Conservation (phyloP, 2,329 filamentous ascomycete species). For the Dactylellina parvicollis region DNA sequence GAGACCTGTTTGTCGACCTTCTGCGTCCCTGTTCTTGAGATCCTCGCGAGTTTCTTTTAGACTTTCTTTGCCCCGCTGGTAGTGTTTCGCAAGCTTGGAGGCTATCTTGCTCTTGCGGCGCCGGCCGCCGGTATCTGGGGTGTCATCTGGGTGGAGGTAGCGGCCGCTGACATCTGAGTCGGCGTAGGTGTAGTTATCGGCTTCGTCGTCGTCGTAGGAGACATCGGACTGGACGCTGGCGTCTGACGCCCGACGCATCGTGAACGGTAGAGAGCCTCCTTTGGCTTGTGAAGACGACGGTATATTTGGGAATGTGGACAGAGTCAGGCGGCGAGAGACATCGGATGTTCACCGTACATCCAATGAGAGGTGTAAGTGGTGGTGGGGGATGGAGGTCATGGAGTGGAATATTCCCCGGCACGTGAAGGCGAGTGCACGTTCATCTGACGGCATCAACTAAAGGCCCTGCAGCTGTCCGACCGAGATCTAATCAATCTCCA, state of each 20-base stretch:
- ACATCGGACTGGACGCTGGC: slow-evolving; percentile 28
- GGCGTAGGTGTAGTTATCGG: slow-evolving; percentile 20
- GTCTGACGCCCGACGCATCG: slow-evolving; percentile 45
- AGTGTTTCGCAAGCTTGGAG: slow-evolving; percentile 38
- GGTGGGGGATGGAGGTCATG: slow-evolving; percentile 15
- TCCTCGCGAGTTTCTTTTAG: slow-evolving; percentile 49
- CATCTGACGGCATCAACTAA: neutral
- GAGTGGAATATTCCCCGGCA: slow-evolving; percentile 8
- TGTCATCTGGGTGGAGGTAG: slow-evolving; percentile 46
- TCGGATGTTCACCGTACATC: slow-evolving; percentile 27
- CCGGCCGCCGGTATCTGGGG: slow-evolving; percentile 27
- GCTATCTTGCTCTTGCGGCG: slow-evolving; percentile 28
- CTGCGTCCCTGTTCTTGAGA: slow-evolving; percentile 42
- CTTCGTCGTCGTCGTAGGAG: slow-evolving; percentile 25
- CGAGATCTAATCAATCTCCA: neutral
- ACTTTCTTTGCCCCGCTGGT: slow-evolving; percentile 38
- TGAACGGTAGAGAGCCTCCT: neutral
- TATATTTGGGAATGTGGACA: neutral
- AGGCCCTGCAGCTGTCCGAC: neutral
- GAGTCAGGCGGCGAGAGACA: slow-evolving; percentile 32
- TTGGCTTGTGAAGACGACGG: slow-evolving; percentile 36
- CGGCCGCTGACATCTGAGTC: slow-evolving; percentile 31
- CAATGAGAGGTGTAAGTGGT: slow-evolving; percentile 18
- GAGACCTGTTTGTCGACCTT: slow-evolving; percentile 32
- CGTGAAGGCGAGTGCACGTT: slow-evolving; percentile 14